Percentiles rank a stretch among this genome's conserved stretches.
phyloP scores from a whole-genome alignment of 2,329 filamentous ascomycete species.

The Cadophora luteo-olivacea region DNA sequence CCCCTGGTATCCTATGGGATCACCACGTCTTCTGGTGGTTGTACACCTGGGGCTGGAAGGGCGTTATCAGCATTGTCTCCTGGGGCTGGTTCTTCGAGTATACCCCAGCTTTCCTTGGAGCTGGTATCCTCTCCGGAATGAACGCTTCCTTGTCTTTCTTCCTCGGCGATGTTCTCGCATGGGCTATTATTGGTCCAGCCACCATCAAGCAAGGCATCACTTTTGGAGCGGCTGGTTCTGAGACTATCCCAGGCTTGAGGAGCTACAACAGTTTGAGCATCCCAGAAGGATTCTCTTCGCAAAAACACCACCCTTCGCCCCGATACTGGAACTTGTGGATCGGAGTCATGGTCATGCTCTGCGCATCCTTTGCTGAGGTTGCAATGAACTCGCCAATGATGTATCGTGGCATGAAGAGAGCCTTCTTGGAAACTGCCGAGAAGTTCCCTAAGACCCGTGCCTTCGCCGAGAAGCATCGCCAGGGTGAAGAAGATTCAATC shows the following conservation, averaged over 20 bases:
- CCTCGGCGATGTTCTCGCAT: slow-evolving; percentile 5
- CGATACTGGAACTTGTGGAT: slow-evolving; percentile 6
- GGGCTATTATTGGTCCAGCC: slow-evolving; percentile 8
- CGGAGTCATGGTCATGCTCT: slow-evolving; percentile 14
- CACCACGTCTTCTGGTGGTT: slow-evolving; percentile 12
- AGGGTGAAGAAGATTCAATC: neutral
- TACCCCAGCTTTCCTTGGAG: slow-evolving; percentile 14
- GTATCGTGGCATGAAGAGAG: slow-evolving; percentile 11
- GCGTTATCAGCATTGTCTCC: neutral
- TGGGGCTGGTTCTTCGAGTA: slow-evolving; percentile 14
- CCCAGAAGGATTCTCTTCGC: neutral
- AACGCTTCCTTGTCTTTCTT: slow-evolving; percentile 7
- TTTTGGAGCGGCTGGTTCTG: neutral
- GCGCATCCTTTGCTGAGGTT: slow-evolving; percentile 13
- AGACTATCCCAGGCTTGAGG: neutral
- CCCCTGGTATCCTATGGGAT: slow-evolving; percentile 14
- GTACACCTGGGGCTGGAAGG: slow-evolving; percentile 4
- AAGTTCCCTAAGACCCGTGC: slow-evolving; percentile 1
- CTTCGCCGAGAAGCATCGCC: slow-evolving; percentile 8
- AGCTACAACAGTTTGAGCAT: neutral
- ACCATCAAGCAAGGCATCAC: neutral
- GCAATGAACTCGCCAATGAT: slow-evolving; percentile 12
- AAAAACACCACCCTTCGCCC: slow-evolving; percentile 1
- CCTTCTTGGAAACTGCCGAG: neutral
- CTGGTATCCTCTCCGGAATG: slow-evolving; percentile 10